Base-by-base conservation (phyloP, 2,329 filamentous ascomycete genomes). In the Fusarium coicis region DNA sequence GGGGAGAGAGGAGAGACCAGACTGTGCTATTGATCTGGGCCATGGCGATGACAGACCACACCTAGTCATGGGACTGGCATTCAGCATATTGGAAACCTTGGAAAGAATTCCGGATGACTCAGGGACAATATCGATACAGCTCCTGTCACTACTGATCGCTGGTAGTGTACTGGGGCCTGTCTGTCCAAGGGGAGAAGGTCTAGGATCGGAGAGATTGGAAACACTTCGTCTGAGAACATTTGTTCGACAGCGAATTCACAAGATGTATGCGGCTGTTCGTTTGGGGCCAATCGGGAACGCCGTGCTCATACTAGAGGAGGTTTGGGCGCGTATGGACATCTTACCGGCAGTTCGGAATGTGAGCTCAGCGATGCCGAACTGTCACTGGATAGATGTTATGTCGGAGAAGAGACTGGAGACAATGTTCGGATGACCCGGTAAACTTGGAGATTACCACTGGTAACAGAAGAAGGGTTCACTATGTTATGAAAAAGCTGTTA, bases 331-430 rank as follows among this genome's bases (percentile, higher is more conserved):
- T 2, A 52, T 71, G 70, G 70, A 74, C 23, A 43, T 52, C 10
- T 23, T 50, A 2, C 34, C 9, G 21, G 9, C 10, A 7, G 28
- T 28, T 2, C 11, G 40, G 7, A 28, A n/a, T 8, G 11, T n/a
- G 8, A 36, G 15, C 2, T 6, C 43, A 1, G 40, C 37, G 28
- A 43, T 19, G 4, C 14, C 47, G 14, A n/a, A 37, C 19, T 37
- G 53, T 14, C 70, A 74, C 26, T 74, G 70, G 70, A 54, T 74
- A 37, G 54, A 73, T 30, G 16, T 73, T 6, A 74, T 74, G 70
- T 56, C 46, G 10, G 60, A 71, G 7, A 70, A 63, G 26, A 54
- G 36, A 4, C 18, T 73, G 10, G 72, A 73, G 11, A 74, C 70
- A 1, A 73, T 71, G 2, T 32, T 74, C 34, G 72, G 72, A 23